Evolutionary conservation across 108 stramenopile species (phyloP), one percentile per base, ranked within the genome.

Genomic region (Ochromonas danica): DNA sequence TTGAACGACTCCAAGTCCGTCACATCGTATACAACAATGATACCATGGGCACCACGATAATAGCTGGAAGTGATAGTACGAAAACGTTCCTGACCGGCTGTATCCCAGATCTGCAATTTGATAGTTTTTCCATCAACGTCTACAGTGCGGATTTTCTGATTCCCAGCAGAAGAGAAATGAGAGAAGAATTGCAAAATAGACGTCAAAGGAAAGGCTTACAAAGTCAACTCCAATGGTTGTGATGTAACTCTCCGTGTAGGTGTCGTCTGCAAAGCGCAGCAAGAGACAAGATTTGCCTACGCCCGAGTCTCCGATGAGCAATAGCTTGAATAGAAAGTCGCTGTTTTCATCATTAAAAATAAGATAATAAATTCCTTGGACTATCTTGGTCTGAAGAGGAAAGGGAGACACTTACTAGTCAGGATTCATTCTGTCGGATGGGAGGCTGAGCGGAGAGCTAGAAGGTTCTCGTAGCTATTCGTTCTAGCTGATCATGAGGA

Each of bases 141-240:
- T 28, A 75, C 36, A 6, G 72, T 75, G 14, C 72, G 25, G 6
- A 75, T 75, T 75, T 75, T 75, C 72, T 75, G n/a, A n/a, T n/a
- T n/a, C n/a, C n/a, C n/a, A n/a, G n/a, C n/a, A n/a, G n/a, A n/a
- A n/a, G n/a, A n/a, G n/a, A n/a, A n/a, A n/a, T n/a, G n/a, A n/a
- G n/a, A n/a, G n/a, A n/a, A n/a, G n/a, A n/a, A n/a, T n/a, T n/a
- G n/a, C n/a, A 60, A 25, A 60, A 25, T 25, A 60, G 25, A 60
- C 25, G n/a, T 60, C 57, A n/a, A n/a, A n/a, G n/a, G n/a, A n/a
- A n/a, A n/a, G 41, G 38, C 72, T 75, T 60, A 75, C 72, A 36
- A 94, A 96, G 79, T 98, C 97, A 78, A 98, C 95, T 28, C 97
- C 97, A 75, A 98, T 98, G 77, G 96, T 98, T n/a, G 95, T 96